Evolutionary conservation across 139 green algal genomes (phyloP), one percentile per base, ranked within the genome.

Genomic region (Ettlia oleoabundans): DNA sequence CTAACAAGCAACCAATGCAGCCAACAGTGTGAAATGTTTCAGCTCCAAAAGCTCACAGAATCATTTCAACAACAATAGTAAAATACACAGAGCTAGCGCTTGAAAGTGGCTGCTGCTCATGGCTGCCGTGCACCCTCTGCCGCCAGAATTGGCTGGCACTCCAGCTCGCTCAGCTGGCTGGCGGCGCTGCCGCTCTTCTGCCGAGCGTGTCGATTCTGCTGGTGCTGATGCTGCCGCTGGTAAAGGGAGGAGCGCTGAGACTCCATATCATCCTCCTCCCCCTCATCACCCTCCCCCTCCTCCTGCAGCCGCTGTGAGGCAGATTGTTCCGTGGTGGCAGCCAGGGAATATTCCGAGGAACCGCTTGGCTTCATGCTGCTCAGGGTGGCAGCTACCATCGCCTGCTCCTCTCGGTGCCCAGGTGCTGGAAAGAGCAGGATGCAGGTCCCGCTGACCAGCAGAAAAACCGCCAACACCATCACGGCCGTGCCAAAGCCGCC

Each of bases 341-440:
- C 47, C 13, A 15, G 47, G 10, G 47, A 10, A 58, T 58, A 15
- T 58, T 15, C 10, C 15, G 47, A 10, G 13, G n/a, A 58, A 10
- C 15, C 47, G 15, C 15, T 58, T 58, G 47, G 21, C 24, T 51
- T 9, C 32, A 28, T 51, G 33, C 51, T 32, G 21, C 19, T n/a
- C 71, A 18, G 1, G 37, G 24, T 1, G 19, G 72, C 33, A 38
- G 24, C 63, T 26, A 38, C 47, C 47, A 51, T 41, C 4, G 67
- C 35, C 65, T 81, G 24, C 65, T 81, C 74, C 42, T 37, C 37
- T 28, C 58, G 21, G 33, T 30, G 52, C 35, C 53, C 76, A 0
- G 63, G 68, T 26, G 68, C 81, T 5, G 82, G 82, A 43, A 85
- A 85, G 28, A 82, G 43, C 32, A 88, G 61, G 21, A 88, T 71